Evolutionary conservation across 2,329 filamentous ascomycete genomes (phyloP).

Genomic region (Tolypocladium tropicale): DNA sequence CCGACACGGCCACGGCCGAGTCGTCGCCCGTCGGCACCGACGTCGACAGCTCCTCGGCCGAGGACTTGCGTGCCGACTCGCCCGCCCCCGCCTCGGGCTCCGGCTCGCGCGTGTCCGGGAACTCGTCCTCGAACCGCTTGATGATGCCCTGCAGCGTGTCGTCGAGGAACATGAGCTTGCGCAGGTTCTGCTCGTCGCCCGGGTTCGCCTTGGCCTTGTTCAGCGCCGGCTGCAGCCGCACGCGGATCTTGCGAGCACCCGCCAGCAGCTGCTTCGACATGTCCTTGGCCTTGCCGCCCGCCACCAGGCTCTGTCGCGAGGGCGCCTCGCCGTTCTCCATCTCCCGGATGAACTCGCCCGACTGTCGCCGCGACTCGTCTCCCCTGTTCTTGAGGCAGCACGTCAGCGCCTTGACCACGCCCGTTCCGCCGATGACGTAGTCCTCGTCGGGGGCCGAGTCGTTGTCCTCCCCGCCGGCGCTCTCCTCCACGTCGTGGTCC

Average conservation of each 20-base stretch:
- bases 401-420: constrained; percentile 85
- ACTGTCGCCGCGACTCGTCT: constrained; percentile 47
- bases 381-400: constrained; percentile 77
- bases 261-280: constrained; percentile 86
- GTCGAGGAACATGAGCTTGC: constrained; percentile 80
- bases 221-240: constrained; percentile 73
- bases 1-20: constrained; percentile 26
- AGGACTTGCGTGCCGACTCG: constrained; percentile 6
- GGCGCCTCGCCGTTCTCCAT: constrained; percentile 39
- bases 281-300: constrained; percentile 62
- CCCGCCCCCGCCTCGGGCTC: neutral
- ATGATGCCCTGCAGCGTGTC: constrained; percentile 85
- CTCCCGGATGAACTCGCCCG: constrained; percentile 42
- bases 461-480: constrained; percentile 46
- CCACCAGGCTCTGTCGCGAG: constrained; percentile 28
- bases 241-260: constrained; percentile 80
- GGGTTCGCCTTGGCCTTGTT: constrained; percentile 59
- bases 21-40: constrained; percentile 22
- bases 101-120: constrained; percentile 65
- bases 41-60: constrained; percentile 10
- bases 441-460: constrained; percentile 76
- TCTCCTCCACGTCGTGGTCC: constrained; percentile 50
- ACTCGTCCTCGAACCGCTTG: constrained; percentile 91
- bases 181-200: constrained; percentile 65
- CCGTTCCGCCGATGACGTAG: constrained; percentile 92